These are phyloP conservation scores for Cornus florida DNA, from an alignment of 148 eudicot genomes.

Conservation along the genomic window DNA sequence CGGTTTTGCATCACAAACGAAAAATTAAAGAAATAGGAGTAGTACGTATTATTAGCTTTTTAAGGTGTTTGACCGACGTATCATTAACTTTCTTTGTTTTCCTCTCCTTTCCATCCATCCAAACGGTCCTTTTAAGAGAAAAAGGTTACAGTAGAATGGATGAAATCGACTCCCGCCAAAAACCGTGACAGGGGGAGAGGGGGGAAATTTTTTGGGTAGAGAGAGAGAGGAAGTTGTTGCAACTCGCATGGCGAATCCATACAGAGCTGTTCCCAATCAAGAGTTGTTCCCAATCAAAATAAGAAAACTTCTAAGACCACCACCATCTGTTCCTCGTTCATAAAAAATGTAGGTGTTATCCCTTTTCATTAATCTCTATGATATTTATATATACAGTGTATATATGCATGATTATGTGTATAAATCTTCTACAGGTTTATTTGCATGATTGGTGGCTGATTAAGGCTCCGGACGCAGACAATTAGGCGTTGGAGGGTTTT, in stretches of 20 bases:
- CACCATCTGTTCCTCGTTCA: neutral
- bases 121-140: no score
- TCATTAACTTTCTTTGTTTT: no score
- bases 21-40: no score
- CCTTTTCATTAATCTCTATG: neutral
- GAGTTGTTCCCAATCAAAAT: neutral
- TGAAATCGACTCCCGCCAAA: neutral
- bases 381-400: neutral
- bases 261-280: neutral
- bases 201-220: neutral
- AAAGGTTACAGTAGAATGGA: no score
- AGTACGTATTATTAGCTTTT: no score
- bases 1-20: no score
- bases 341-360: constrained; percentile 1
- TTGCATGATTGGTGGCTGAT: constrained; percentile 45
- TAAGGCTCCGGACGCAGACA: constrained; percentile 17
- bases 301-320: neutral
- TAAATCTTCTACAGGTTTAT: constrained; percentile 22
- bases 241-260: neutral
- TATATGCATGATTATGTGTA: neutral
- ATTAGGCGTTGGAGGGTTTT: constrained; percentile 36
- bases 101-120: no score
- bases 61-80: no score
- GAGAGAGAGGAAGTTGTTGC: neutral
- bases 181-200: neutral